Evolutionary conservation across 2,329 filamentous ascomycete species (phyloP).

Genomic region (Fusarium poae): DNA sequence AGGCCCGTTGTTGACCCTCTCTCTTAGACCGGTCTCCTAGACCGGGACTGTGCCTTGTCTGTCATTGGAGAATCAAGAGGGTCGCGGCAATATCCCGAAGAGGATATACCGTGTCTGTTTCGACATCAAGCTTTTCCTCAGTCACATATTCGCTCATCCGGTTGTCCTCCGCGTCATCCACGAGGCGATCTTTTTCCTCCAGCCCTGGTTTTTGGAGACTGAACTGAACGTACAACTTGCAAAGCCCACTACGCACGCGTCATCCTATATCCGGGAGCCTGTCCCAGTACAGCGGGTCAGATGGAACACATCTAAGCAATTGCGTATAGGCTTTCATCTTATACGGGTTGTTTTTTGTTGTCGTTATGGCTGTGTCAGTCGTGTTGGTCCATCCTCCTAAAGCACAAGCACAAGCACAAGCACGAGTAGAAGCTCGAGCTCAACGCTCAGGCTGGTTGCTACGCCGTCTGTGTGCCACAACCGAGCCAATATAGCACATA

Average conservation of each 20-base stretch:
- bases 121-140: slow-evolving; percentile 36
- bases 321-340: slow-evolving; percentile 12
- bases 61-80: slow-evolving; percentile 41
- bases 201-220: slow-evolving; percentile 24
- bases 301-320: slow-evolving; percentile 21
- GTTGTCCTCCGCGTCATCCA: slow-evolving; percentile 30
- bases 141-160: slow-evolving; percentile 35
- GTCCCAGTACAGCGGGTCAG: slow-evolving; percentile 41
- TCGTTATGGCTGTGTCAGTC: slow-evolving; percentile 11
- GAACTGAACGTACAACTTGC: slow-evolving; percentile 5
- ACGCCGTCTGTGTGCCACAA: slow-evolving; percentile 45
- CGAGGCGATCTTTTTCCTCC: slow-evolving; percentile 22
- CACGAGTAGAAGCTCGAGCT: slow-evolving; percentile 30
- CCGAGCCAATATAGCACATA: slow-evolving; percentile 25
- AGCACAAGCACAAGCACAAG: slow-evolving; percentile 9
- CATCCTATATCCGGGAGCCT: slow-evolving; percentile 26
- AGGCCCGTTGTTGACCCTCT: slow-evolving; percentile 24
- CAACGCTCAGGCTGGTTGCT: slow-evolving; percentile 39
- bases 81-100: slow-evolving; percentile 37
- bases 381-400: slow-evolving; percentile 12
- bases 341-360: slow-evolving; percentile 19
- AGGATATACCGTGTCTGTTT: slow-evolving; percentile 41
- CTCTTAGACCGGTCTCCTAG: slow-evolving; percentile 16
- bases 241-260: slow-evolving; percentile 32
- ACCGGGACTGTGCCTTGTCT: slow-evolving; percentile 36